These are phyloP conservation scores for Saxophila tyrrhenica DNA, from an alignment of 495 filamentous ascomycete species.

Conservation along the genomic window DNA sequence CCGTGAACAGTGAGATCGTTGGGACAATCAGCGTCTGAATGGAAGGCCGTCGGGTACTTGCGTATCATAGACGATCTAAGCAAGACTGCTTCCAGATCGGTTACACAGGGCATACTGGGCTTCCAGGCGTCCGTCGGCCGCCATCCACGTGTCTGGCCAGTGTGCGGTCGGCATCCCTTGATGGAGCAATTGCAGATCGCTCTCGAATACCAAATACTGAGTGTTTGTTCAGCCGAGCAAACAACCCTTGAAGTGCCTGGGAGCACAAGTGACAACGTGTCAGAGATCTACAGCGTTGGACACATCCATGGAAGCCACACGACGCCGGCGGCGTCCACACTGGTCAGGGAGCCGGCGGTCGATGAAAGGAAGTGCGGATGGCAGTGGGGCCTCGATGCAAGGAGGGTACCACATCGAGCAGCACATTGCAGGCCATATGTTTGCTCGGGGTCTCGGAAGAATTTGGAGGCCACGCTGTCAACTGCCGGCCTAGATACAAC, in stretches of 20 bases:
- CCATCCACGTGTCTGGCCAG: not conserved
- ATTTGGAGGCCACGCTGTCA: too few species aligned
- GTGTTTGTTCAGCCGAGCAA: too few species aligned
- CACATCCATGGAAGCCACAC: not conserved
- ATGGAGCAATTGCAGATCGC: not conserved
- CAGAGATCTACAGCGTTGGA: not conserved
- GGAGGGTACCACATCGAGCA: not conserved
- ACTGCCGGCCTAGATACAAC: too few species aligned
- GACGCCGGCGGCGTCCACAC: not conserved
- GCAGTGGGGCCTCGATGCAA: not conserved
- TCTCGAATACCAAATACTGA: too few species aligned
- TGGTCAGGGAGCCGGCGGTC: not conserved
- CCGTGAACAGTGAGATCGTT: not conserved
- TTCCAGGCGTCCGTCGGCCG: not conserved
- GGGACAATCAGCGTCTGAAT: not conserved
- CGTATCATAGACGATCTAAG: not conserved
- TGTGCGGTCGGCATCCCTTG: not conserved
- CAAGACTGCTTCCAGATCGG: not conserved
- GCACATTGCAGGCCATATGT: not conserved
- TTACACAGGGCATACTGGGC: not conserved
- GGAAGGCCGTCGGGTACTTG: not conserved
- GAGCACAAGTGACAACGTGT: not conserved
- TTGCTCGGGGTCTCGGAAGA: not conserved
- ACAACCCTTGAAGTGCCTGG: not conserved
- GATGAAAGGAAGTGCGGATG: not conserved